Conservation (phyloP, 805 yeast species). For the Soucietia sequanensis region DNA sequence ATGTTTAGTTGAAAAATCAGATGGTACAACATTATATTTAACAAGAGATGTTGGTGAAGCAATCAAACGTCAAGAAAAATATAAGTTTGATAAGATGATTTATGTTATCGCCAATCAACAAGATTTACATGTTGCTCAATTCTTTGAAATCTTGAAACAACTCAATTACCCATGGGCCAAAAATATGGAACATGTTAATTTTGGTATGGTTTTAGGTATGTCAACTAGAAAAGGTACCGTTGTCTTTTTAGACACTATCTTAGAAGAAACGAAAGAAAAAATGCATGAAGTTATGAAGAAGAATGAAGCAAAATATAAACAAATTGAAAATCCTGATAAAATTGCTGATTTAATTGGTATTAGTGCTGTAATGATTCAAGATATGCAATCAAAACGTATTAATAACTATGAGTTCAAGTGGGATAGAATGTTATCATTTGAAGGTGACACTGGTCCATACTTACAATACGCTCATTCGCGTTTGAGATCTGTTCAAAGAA, state of each 20-base stretch:
- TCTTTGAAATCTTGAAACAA: slow-evolving; percentile 88
- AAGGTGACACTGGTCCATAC: slow-evolving; percentile 99
- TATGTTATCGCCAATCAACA: slow-evolving; percentile 96
- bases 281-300: slow-evolving; percentile 97
- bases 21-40: slow-evolving; percentile 90
- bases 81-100: slow-evolving; percentile 91
- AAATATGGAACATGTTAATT: slow-evolving; percentile 77
- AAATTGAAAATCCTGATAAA: slow-evolving; percentile 89
- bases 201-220: slow-evolving; percentile 99
- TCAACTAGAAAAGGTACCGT: slow-evolving; percentile 98
- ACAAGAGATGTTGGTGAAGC: slow-evolving; percentile 98
- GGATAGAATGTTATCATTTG: slow-evolving; percentile 97
- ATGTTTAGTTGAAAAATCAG: slow-evolving; percentile 87
- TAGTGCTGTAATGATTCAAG: slow-evolving; percentile 98
- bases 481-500: slow-evolving; percentile 90
- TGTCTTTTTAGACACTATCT: slow-evolving; percentile 91
- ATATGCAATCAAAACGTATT: slow-evolving; percentile 95
- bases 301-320: slow-evolving; percentile 87
- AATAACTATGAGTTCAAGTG: slow-evolving; percentile 96
- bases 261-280: slow-evolving; percentile 88
- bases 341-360: slow-evolving; percentile 96
- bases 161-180: slow-evolving; percentile 89
- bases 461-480: slow-evolving; percentile 98
- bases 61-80: slow-evolving; percentile 78
- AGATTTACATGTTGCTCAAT: slow-evolving; percentile 90